Percentiles rank a stretch among this genome's conserved stretches.
phyloP scores from a whole-genome alignment of 2,329 filamentous ascomycete species.

The Pseudogymnoascus sp. region DNA sequence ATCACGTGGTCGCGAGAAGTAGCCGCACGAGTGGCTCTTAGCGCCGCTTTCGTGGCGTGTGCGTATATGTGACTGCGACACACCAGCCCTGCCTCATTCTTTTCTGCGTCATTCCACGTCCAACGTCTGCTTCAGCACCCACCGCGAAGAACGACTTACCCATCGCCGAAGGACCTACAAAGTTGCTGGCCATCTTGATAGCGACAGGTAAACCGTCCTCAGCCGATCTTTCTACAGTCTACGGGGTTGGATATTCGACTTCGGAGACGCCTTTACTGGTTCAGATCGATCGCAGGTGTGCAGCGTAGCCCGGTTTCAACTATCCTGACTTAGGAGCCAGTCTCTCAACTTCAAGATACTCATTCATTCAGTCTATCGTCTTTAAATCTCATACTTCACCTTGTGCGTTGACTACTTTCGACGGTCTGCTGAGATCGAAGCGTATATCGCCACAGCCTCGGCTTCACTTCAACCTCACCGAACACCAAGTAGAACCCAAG shows the following conservation, averaged over 20 bases:
- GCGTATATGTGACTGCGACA: conserved; percentile 2
- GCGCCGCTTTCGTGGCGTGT: background rate
- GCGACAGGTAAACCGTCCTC: conserved; percentile 28
- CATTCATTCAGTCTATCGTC: conserved; percentile 8
- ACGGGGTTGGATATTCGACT: conserved; percentile 25
- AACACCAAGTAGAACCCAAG: conserved; percentile 12
- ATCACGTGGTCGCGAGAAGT: conserved; percentile 3
- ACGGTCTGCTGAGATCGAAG: background rate
- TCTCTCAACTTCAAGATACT: conserved; percentile 12
- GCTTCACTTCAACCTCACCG: background rate
- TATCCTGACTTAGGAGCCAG: conserved; percentile 3
- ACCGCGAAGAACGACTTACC: conserved; percentile 24
- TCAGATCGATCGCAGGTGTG: conserved; percentile 31
- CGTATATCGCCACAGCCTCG: conserved; percentile 8
- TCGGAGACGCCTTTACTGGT: conserved; percentile 58
- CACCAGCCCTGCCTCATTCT: background rate
- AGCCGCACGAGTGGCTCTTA: background rate
- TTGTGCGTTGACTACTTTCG: background rate
- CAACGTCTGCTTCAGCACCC: conserved; percentile 16
- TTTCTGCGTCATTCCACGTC: conserved; percentile 18
- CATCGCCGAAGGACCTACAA: conserved; percentile 26
- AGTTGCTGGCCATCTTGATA: conserved; percentile 30
- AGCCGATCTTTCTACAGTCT: conserved; percentile 32
- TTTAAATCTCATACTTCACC: conserved; percentile 2
- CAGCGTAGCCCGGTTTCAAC: conserved; percentile 11